These are phyloP conservation scores for Flammula alnicola DNA, from an alignment of 1,284 basidiomycete species.

Conservation along the genomic window DNA sequence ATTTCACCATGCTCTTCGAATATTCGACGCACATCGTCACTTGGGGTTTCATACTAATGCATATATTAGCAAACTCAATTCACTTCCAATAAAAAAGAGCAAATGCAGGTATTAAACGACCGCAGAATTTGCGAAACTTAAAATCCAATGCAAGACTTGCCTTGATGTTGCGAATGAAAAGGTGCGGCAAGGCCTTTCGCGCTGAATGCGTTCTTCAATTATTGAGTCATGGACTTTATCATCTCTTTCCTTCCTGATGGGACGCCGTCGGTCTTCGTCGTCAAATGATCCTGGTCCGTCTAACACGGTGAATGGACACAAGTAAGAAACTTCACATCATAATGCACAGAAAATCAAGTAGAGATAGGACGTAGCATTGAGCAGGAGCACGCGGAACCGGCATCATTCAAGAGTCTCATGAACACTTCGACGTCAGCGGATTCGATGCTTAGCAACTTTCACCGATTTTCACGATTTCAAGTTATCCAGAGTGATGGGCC, in stretches of 20 bases:
- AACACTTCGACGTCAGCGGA: constrained; percentile 24
- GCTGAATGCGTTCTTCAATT: constrained; percentile 88
- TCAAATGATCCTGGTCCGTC: constrained; percentile 61
- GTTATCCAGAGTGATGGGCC: constrained; percentile 19
- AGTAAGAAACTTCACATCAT: constrained; percentile 55
- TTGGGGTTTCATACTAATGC: constrained; percentile 86
- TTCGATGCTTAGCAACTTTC: constrained; percentile 29
- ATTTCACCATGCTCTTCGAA: constrained; percentile 95
- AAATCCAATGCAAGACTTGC: constrained; percentile 56
- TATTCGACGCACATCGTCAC: constrained; percentile 78
- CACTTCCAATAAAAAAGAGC: constrained; percentile 13
- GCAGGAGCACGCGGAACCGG: constrained; percentile 35
- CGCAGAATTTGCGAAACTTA: constrained; percentile 12
- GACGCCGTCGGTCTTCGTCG: constrained; percentile 59
- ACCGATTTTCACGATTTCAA: constrained; percentile 31
- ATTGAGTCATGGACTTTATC: constrained; percentile 85
- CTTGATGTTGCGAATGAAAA: constrained; percentile 98
- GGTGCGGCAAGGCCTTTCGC: constrained; percentile 93
- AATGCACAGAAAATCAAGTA: constrained; percentile 41
- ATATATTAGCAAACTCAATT: constrained; percentile 17
- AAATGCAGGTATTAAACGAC: background rate
- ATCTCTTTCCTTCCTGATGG: constrained; percentile 70
- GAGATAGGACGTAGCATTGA: constrained; percentile 46
- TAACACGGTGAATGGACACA: constrained; percentile 52
- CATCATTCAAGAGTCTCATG: constrained; percentile 30